Base-by-base conservation (phyloP, 169 alveolate genomes). In the Plasmodium sp. region DNA sequence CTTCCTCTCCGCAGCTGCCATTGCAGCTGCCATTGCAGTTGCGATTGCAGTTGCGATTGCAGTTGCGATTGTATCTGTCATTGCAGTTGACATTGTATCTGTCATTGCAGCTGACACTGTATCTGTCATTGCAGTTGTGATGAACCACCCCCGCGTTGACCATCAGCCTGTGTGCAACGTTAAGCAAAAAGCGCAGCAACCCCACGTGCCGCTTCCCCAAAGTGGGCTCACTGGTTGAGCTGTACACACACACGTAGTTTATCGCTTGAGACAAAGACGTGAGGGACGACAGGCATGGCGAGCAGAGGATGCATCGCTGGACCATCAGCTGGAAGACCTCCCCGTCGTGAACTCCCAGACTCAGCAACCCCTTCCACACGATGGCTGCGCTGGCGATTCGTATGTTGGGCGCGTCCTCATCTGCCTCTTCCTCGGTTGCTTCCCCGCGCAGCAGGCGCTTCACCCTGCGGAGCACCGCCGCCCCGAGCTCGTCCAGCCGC, bases 201-300 rank as follows among this genome's bases (percentile, higher is more conserved):
- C 2, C 36, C 1, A n/a, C 74, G 27, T 85, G n/a, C 14, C 16
- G 12, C 39, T 34, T 67, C 41, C 10, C 51, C 18, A 62, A 34
- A n/a, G 34, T 33, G 27, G 22, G 74, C 10, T 48, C 93, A 16
- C 31, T 67, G 22, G 18, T 48, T 14, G 58, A 48, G 80, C 27
- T 10, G 67, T 41, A 48, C 36, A 74, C 34, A 62, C 85, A 85
- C 31, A 85, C 58, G 67, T 85, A 85, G 62, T 73, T 39, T 74
- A 85, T 85, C 39, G 85, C 58, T 51, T 85, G 93, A n/a, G 75
- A 85, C 27, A 85, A 36, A 12, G 67, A 14, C 34, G 39, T 14
- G 34, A 85, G 22, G 10, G 93, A 85, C 58, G 77, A 9, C 48
- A 48, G 41, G 62, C 34, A 85, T 74, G 22, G 16, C 18, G 10